Conservation (phyloP, 768 basidiomycete species). For the Goffeauzyma gilvescens region DNA sequence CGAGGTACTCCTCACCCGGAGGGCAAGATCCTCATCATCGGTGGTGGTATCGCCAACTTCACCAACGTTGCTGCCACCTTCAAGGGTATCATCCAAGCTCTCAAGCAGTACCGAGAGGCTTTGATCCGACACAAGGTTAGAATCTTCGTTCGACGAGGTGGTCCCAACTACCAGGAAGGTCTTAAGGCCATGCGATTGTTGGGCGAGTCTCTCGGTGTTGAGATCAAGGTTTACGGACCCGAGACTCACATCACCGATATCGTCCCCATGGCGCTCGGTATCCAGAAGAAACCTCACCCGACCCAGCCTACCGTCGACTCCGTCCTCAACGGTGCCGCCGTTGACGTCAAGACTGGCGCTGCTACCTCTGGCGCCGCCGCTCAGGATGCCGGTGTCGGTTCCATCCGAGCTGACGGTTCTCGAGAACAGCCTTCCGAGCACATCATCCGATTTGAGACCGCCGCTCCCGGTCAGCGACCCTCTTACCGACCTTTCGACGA, state of each 20-base stretch:
- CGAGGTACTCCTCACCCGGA: conserved; percentile 58
- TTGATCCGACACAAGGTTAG: conserved; percentile 68
- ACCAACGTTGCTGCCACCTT: conserved; percentile 98
- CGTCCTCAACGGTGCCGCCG: conserved; percentile 18
- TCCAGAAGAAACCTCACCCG: conserved; percentile 40
- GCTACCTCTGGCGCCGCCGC: conserved; percentile 16
- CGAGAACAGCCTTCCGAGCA: conserved; percentile 72
- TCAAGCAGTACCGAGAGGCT: conserved; percentile 75
- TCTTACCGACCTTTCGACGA: conserved; percentile 81
- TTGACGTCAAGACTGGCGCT: conserved; percentile 16
- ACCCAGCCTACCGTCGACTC: conserved; percentile 32
- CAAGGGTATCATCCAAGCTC: conserved; percentile 96
- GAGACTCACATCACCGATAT: conserved; percentile 98
- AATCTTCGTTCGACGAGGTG: conserved; percentile 94
- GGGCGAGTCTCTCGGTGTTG: conserved; percentile 86
- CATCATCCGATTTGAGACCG: conserved; percentile 65
- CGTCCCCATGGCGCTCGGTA: conserved; percentile 89
- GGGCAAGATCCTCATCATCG: conserved; percentile 98
- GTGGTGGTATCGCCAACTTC: conserved; percentile 99
- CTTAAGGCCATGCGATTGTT: conserved; percentile 96
- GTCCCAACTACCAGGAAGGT: conserved; percentile 97
- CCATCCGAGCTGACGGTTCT: conserved; percentile 56
- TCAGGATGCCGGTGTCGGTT: conserved; percentile 39
- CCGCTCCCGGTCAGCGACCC: conserved; percentile 40
- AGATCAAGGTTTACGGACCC: conserved; percentile 90